Evolutionary conservation across 306 rosid species (phyloP).

Genomic region (Pterocarpus macrocarpus): DNA sequence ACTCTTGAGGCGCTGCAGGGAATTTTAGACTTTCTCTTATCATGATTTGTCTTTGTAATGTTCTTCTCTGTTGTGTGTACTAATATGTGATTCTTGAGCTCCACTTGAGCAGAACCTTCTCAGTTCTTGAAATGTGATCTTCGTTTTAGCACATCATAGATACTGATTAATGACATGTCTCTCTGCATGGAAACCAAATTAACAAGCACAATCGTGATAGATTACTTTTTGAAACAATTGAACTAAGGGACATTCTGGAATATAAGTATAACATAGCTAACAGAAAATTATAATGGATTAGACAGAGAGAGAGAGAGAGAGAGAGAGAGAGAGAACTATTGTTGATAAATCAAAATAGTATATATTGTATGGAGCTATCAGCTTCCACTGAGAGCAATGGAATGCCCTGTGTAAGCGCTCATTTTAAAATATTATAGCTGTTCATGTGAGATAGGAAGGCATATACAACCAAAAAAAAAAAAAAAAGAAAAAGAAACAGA

Average conservation of each 20-base stretch:
- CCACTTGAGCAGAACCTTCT: slow-evolving; percentile 41
- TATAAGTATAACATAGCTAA: slow-evolving; percentile 36
- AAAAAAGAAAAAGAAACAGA: neutral
- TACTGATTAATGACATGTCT: slow-evolving; percentile 32
- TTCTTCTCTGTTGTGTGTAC: slow-evolving; percentile 50
- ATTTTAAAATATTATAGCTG: neutral
- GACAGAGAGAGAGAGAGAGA: neutral
- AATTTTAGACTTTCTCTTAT: slow-evolving; percentile 38
- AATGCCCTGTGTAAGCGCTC: neutral
- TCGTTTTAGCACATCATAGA: neutral
- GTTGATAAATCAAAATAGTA: slow-evolving; percentile 4
- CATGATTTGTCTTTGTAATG: slow-evolving; percentile 45
- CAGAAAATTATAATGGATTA: slow-evolving; percentile 33
- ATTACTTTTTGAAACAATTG: slow-evolving; percentile 7
- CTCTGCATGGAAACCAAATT: slow-evolving; percentile 27
- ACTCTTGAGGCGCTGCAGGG: slow-evolving; percentile 6
- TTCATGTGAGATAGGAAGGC: slow-evolving; percentile 1
- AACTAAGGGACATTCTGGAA: slow-evolving; percentile 20
- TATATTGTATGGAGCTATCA: neutral
- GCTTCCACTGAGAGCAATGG: slow-evolving; percentile 3
- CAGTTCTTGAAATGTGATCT: slow-evolving; percentile 44
- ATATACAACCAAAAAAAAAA: neutral
- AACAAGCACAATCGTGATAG: slow-evolving; percentile 17
- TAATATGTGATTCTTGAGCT: slow-evolving; percentile 52
- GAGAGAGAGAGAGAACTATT: neutral